These are phyloP conservation scores for Primulina tabacum DNA, from an alignment of 257 asterid species.

Conservation along the genomic window DNA sequence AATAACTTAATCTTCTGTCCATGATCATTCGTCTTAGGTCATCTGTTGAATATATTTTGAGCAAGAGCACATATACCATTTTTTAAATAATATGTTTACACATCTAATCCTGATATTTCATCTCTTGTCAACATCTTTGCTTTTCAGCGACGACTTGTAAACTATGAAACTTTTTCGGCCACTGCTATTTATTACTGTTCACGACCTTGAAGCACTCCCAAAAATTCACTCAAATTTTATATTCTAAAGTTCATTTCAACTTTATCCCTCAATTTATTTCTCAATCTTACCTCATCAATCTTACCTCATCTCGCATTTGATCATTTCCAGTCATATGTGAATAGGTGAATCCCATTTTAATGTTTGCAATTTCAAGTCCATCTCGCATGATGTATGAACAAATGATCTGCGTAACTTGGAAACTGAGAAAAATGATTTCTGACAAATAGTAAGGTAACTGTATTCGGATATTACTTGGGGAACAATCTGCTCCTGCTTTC, in stretches of 20 bases:
- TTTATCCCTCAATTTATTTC: neutral
- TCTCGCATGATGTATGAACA: neutral
- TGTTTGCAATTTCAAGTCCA: constrained; percentile 1
- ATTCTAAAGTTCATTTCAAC: neutral
- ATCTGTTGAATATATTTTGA: neutral
- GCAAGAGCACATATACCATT: neutral
- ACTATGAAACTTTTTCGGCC: neutral
- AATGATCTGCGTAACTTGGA: neutral
- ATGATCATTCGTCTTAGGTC: no score
- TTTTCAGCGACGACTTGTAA: neutral
- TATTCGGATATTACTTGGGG: neutral
- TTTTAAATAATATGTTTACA: no score
- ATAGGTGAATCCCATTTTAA: neutral
- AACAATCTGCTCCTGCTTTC: neutral
- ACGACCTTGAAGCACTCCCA: neutral
- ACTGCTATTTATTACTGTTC: neutral
- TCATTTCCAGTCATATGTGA: neutral
- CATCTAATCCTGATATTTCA: neutral
- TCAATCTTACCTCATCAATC: neutral
- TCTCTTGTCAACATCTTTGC: neutral
- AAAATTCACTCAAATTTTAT: constrained; percentile 6
- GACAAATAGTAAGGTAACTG: neutral
- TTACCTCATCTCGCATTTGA: neutral
- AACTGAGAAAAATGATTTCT: neutral
- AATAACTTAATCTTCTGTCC: no score